These are phyloP conservation scores for Globisporangium uncinulatum DNA, from an alignment of 352 stramenopile species.

Conservation along the genomic window DNA sequence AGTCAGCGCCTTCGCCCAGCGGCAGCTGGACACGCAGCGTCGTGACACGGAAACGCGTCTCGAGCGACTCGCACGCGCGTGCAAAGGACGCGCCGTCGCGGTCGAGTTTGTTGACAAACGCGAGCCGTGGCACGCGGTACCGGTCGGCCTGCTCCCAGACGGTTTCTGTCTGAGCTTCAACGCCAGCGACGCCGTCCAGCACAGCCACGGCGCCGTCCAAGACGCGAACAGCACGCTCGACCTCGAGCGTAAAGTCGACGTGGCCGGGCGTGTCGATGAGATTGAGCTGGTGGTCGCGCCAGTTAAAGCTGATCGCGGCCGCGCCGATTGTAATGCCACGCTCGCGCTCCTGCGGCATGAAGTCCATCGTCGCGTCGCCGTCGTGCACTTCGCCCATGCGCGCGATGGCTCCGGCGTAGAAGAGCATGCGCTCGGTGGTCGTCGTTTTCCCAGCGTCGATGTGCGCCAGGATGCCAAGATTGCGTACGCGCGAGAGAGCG, in stretches of 20 bases:
- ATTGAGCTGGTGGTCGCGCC: conserved; percentile 94
- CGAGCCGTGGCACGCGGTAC: conserved; percentile 88
- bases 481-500: conserved; percentile 88
- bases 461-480: conserved; percentile 99
- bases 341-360: conserved; percentile 93
- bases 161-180: conserved; percentile 89
- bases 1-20: conserved; percentile 52
- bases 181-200: conserved; percentile 95
- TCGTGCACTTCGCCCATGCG: conserved; percentile 76
- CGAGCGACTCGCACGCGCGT: conserved; percentile 75
- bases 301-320: conserved; percentile 94
- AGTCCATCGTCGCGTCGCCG: conserved; percentile 78
- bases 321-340: conserved; percentile 98
- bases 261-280: conserved; percentile 97
- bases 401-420: conserved; percentile 88
- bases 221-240: conserved; percentile 96
- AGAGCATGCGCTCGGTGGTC: conserved; percentile 98
- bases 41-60: conserved; percentile 50
- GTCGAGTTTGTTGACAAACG: conserved; percentile 98
- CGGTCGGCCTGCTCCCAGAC: conserved; percentile 80
- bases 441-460: conserved; percentile 99
- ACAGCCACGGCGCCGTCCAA: conserved; percentile 97
- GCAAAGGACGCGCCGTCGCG: conserved; percentile 93
- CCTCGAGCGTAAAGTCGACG: conserved; percentile 99
- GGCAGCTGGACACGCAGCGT: conserved; percentile 65